Conservation (phyloP, 257 asterid species). For the Mitragyna speciosa region DNA sequence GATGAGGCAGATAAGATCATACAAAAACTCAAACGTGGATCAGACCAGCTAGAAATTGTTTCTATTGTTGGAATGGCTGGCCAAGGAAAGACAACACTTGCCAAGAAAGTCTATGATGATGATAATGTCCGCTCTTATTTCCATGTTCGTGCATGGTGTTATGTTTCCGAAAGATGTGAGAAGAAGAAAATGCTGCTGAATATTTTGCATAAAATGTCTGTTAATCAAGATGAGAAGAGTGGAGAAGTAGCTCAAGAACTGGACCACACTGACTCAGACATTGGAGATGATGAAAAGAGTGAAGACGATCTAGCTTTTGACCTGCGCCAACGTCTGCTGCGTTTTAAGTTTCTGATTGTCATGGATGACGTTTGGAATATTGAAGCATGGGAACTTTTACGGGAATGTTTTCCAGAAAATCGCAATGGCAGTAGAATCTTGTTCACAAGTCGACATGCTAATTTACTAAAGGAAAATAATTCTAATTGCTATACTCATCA, state of each 20-base stretch:
- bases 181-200: constrained; percentile 4
- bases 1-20: background rate
- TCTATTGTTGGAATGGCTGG: constrained; percentile 27
- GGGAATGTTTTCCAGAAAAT: constrained; percentile 15
- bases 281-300: background rate
- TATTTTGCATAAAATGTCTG: background rate
- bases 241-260: background rate
- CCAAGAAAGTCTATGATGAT: constrained; percentile 13
- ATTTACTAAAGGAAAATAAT: background rate
- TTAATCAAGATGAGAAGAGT: background rate
- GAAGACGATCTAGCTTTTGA: background rate
- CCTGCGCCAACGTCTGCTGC: background rate
- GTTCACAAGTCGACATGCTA: constrained; percentile 20
- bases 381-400: constrained; percentile 16
- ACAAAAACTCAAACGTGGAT: background rate
- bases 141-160: constrained; percentile 13
- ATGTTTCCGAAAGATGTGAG: constrained; percentile 15
- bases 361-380: constrained; percentile 26
- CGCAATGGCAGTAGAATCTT: constrained; percentile 28
- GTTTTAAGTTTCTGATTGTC: constrained; percentile 16
- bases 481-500: background rate
- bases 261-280: background rate
- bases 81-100: constrained; percentile 22
- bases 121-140: background rate
- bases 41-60: background rate